Evolutionary conservation across 176 grass and related monocot genomes (phyloP), one percentile per base, ranked within the genome.

Genomic region (Alloteropsis semialata): DNA sequence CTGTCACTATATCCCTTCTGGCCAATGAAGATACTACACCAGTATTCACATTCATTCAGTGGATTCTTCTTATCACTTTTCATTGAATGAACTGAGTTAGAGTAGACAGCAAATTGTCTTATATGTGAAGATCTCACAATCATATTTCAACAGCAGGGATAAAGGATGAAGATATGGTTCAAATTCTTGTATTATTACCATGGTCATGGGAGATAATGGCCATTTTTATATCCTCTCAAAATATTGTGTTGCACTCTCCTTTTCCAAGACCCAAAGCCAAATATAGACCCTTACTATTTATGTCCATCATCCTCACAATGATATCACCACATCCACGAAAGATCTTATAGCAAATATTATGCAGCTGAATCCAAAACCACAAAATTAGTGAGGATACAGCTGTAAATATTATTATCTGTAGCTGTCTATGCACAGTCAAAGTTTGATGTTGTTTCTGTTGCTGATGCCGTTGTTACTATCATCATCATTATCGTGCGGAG

Each of bases 111-210:
- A 74, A 53, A 80, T 55, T 65, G 36, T 34, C 45, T 81, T 86
- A 62, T 24, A 9, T 63, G 25, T 46, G 57, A 45, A n/a, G 11
- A 62, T 18, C 33, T 76, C 58, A 27, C 5, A 22, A 55, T 9
- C 37, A 81, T 67, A 29, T 74, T 66, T 65, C 69, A 54, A 65
- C 33, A 64, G 8, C 55, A 62, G 28, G 58, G 77, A 4, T 18
- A 54, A 74, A 86, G n/a, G 21, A 74, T 55, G 44, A 74, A 85
- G n/a, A 86, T 42, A 53, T 33, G 49, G 10, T 81, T 51, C 33
- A 41, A 49, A 79, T 79, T 61, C 84, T 43, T 64, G 25, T 25
- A n/a, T 51, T 33, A 63, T 34, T 44, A 36, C n/a, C n/a, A 66
- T 54, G 13, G 48, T 72, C 27, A 72, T 75, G 51, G 59, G 65